Evolutionary conservation across 768 basidiomycete genomes (phyloP), one percentile per base, ranked within the genome.

Genomic region (Termitomyces sp.): DNA sequence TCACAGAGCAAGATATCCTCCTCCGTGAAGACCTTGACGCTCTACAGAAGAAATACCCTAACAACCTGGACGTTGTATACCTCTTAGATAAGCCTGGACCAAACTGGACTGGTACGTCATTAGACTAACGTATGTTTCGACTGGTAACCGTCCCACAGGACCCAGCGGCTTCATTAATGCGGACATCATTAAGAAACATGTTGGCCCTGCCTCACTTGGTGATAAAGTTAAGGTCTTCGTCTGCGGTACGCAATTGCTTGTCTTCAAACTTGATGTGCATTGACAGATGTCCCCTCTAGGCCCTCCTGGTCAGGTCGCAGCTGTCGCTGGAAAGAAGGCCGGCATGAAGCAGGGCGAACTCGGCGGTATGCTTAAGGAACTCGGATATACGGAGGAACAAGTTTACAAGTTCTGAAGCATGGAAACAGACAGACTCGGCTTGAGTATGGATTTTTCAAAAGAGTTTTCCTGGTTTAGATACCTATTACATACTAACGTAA

Each of bases 141-240:
- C 10, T 12, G 48, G 7, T 32, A 7, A 32, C 20, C 8, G 13
- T 49, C 16, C 14, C 18, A 9, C 64, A 81, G 89, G 88, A 50
- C 76, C 79, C 24, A 81, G 76, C 26, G 96, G 97, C 2, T 96
- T 82, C 74, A 77, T 98, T 57, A 83, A 79, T 49, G 70, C 78
- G 52, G 86, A 91, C 44, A 71, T 94, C 51, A 77, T 98, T 66
- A 83, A 86, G 73, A 76, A 88, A 65, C 75, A 93, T 65, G 78
- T 94, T 59, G 80, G 86, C 1, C 76, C 86, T 0, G 71, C 90
- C 22, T 75, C 77, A 10, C 69, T 85, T 16, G 81, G 79, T 8
- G 84, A 91, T 57, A 95, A 94, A 74, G 79, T 92, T 64, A 95
- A 94, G 76, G 73, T 95, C 56, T 91, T 94, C 68, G 73, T 98